These are phyloP conservation scores for Isabelozyma gotoi DNA, from an alignment of 805 yeast genomes.

Conservation along the genomic window DNA sequence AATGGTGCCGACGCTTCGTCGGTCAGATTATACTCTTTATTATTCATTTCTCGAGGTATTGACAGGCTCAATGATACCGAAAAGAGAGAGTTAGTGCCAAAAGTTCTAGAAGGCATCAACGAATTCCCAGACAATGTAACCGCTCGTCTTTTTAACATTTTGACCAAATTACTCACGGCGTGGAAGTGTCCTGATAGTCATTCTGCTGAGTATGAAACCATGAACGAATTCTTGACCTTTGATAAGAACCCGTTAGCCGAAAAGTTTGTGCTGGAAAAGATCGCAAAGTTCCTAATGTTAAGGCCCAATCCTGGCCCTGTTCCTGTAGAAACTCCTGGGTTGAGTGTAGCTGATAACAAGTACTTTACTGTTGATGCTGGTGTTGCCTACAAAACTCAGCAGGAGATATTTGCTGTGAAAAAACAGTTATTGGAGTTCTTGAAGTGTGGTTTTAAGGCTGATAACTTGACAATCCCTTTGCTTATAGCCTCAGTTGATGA, in stretches of 20 bases:
- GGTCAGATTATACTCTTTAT: conserved; percentile 60
- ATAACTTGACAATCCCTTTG: conserved; percentile 45
- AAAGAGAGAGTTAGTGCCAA: conserved; percentile 45
- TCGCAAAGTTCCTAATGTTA: conserved; percentile 59
- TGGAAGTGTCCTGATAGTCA: conserved; percentile 54
- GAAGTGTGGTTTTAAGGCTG: conserved; percentile 41
- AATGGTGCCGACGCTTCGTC: conserved; percentile 42
- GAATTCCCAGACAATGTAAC: conserved; percentile 30
- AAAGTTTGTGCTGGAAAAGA: conserved; percentile 43
- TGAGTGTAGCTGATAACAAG: conserved; percentile 52
- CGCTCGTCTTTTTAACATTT: conserved; percentile 61
- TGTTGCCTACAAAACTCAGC: conserved; percentile 47
- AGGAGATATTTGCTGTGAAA: conserved; percentile 40
- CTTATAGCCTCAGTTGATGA: conserved; percentile 66
- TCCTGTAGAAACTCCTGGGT: conserved; percentile 57
- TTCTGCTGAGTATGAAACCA: conserved; percentile 37
- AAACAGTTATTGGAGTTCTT: conserved; percentile 32
- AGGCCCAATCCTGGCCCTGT: conserved; percentile 35
- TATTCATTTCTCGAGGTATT: conserved; percentile 68
- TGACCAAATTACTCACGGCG: conserved; percentile 49
- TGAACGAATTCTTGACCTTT: conserved; percentile 35
- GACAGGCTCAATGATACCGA: conserved; percentile 47
- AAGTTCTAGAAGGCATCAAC: conserved; percentile 47
- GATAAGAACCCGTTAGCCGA: conserved; percentile 39
- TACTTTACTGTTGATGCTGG: conserved; percentile 75